phyloP scores from a whole-genome alignment of 768 basidiomycete genomes.

The Suillus discolor region DNA sequence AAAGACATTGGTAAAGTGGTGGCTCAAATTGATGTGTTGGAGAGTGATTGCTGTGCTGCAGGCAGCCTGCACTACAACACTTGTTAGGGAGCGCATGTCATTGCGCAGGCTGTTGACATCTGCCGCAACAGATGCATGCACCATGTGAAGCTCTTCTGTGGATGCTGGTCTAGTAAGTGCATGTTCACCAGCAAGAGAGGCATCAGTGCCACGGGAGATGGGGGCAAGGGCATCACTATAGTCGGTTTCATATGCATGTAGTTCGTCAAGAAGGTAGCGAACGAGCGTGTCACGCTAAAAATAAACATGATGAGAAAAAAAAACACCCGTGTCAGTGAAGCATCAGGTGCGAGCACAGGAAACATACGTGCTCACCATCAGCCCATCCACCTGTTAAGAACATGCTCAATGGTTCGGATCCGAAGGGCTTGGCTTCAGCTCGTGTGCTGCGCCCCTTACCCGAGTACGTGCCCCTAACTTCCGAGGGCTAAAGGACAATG shows the following conservation, averaged over 20 bases:
- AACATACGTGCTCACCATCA: constrained; percentile 35
- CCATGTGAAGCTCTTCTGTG: not conserved
- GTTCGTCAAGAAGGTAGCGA: constrained; percentile 29
- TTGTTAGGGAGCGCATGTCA: not conserved
- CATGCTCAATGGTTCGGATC: no score
- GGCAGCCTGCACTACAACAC: no score
- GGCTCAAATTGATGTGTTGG: not conserved
- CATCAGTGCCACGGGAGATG: not conserved
- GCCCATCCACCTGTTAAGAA: constrained; percentile 22
- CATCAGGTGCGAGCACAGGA: not conserved
- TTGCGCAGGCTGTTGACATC: not conserved
- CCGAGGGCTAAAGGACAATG: no score
- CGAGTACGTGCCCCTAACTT: no score
- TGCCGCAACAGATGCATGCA: not conserved
- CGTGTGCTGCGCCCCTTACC: no score
- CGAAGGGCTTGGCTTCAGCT: no score
- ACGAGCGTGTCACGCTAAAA: constrained; percentile 11
- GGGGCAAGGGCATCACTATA: constrained; percentile 16
- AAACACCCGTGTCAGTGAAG: not conserved
- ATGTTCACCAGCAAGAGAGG: not conserved
- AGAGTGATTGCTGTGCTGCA: no score
- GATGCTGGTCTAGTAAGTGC: not conserved
- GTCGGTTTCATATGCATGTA: constrained; percentile 26
- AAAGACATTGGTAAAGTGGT: not conserved
- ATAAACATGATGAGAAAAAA: not conserved